phyloP scores from a whole-genome alignment of 768 basidiomycete species.

The Hemileccinum impolitum region DNA sequence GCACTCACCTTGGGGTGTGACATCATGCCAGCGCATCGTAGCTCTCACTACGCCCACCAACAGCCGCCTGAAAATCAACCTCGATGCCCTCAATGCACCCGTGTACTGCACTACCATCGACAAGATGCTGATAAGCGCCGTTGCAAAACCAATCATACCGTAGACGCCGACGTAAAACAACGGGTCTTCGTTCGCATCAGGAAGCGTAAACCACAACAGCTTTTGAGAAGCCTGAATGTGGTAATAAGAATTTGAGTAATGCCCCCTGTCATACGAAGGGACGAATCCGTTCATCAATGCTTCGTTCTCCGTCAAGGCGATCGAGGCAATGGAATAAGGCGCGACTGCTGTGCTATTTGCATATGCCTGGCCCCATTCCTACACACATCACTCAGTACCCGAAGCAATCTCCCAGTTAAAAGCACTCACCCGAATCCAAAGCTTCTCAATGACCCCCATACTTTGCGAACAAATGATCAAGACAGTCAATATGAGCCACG shows the following conservation, averaged over 20 bases:
- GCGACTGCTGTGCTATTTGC: background rate
- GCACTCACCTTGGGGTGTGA: slow-evolving; percentile 66
- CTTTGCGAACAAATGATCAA: slow-evolving; percentile 25
- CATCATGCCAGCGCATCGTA: slow-evolving; percentile 83
- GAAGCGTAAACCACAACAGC: slow-evolving; percentile 28
- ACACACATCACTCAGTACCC: background rate
- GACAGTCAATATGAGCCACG: slow-evolving; percentile 20
- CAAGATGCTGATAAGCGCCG: slow-evolving; percentile 44
- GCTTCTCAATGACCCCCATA: slow-evolving; percentile 28
- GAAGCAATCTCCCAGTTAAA: background rate
- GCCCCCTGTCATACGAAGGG: slow-evolving; percentile 15
- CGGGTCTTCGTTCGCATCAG: slow-evolving; percentile 55
- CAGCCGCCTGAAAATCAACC: slow-evolving; percentile 45
- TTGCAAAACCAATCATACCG: slow-evolving; percentile 53
- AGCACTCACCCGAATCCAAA: slow-evolving; percentile 28
- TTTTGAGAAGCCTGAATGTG: slow-evolving; percentile 13
- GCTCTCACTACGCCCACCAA: slow-evolving; percentile 71
- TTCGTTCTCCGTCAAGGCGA: slow-evolving; percentile 27
- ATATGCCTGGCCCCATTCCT: slow-evolving; percentile 32
- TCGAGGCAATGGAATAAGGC: slow-evolving; percentile 20
- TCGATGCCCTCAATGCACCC: slow-evolving; percentile 40
- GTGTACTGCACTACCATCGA: slow-evolving; percentile 56
- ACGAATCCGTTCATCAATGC: slow-evolving; percentile 24
- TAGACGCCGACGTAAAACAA: slow-evolving; percentile 72
- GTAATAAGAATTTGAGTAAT: slow-evolving; percentile 15